Base-by-base conservation (phyloP, 352 stramenopile species). In the Phytophthora boehmeriae region DNA sequence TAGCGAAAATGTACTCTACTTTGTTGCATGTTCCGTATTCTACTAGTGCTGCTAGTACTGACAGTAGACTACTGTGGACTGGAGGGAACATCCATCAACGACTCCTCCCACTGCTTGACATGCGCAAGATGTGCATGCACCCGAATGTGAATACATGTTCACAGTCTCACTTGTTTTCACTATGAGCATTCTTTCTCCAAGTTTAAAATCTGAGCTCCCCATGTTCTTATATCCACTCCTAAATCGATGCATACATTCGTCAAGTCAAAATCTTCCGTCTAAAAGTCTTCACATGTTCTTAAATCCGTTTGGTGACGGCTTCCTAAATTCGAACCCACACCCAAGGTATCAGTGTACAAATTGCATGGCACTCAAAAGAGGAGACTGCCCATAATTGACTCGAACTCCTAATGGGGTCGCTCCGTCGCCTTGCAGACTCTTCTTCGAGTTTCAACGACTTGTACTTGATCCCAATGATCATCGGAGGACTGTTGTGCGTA, bases 401-500 rank as follows among this genome's bases (percentile, higher is more conserved):
- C 22, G 43, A 22, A 48, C 23, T 56, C 47, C n/a, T n/a, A n/a
- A 68, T 68, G 53, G 28, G 50, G 19, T 22, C 41, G n/a, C 27
- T 68, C 27, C 60, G 54, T 22, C 54, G 54, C 23, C 54, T 69
- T 14, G 16, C 16, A 17, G 48, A 47, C 13, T 28, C 23, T 34
- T 30, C n/a, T 4, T 44, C 54, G 16, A 17, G 56, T 35, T 80
- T 80, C 54, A 52, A 80, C 38, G 22, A 75, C 35, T 41, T 75
- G 34, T 72, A 73, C 23, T 54, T 80, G 6, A 66, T 77, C 57
- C 60, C 64, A 38, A 75, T 77, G 53, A 17, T 75, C 28, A 42
- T 51, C 0, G 59, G 27, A 0, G 53, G 59, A 2, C 14, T 63
- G 1, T 28, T 77, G 5, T 32, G 74, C 1, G 0, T 66, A 1